These are phyloP conservation scores for Rosa multiflora DNA, from an alignment of 306 rosid species.

Conservation along the genomic window DNA sequence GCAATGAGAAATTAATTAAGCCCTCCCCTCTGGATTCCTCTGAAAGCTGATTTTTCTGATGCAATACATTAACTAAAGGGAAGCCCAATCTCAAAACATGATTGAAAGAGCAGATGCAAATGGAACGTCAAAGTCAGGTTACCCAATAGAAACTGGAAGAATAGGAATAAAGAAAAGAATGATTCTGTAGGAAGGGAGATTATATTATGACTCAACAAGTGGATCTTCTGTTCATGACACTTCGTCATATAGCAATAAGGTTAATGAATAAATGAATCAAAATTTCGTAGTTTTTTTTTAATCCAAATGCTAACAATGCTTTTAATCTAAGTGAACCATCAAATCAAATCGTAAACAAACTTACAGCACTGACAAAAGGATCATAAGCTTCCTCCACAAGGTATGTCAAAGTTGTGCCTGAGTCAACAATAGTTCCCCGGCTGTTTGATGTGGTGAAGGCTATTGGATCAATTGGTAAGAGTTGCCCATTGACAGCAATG, in stretches of 20 bases:
- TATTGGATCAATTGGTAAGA: constrained; percentile 65
- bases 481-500: constrained; percentile 77
- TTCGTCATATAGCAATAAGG: not conserved
- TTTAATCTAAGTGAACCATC: not conserved
- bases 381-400: constrained; percentile 83
- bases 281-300: not conserved
- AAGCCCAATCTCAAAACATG: not conserved
- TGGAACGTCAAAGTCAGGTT: constrained; percentile 1
- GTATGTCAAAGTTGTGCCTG: constrained; percentile 90
- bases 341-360: constrained; percentile 25
- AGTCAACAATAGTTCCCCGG: constrained; percentile 85
- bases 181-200: not conserved
- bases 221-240: not conserved
- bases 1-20: not conserved
- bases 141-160: not conserved
- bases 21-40: not conserved
- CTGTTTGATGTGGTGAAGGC: constrained; percentile 67
- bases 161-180: not conserved
- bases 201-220: not conserved
- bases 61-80: not conserved
- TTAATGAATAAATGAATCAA: not conserved
- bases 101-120: not conserved
- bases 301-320: not conserved
- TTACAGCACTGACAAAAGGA: constrained; percentile 80
- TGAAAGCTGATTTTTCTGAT: constrained; percentile 1